Evolutionary conservation across 2,329 filamentous ascomycete species (phyloP).

Genomic region (Lomentospora prolificans): DNA sequence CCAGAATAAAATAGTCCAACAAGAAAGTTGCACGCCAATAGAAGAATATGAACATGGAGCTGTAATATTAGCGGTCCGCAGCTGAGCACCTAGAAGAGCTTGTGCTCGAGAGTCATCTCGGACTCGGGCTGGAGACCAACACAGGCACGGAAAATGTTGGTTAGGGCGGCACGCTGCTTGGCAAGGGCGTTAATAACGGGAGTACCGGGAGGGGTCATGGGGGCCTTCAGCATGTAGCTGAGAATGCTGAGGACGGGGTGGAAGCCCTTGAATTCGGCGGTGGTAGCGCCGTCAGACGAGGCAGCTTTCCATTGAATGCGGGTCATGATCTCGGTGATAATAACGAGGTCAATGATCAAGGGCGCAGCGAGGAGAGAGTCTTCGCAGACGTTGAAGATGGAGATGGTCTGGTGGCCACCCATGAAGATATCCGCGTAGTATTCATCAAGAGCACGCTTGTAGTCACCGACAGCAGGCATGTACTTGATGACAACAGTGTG

Average conservation of each 20-base stretch:
- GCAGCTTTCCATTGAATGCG: constrained; percentile 82
- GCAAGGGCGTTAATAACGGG: constrained; percentile 91
- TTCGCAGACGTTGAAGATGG: constrained; percentile 97
- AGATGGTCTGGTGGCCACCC: constrained; percentile 95
- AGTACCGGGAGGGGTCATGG: constrained; percentile 85
- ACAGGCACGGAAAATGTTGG: constrained; percentile 98
- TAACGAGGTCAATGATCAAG: constrained; percentile 90
- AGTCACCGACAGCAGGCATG: constrained; percentile 97
- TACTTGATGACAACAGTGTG: constrained; percentile 99
- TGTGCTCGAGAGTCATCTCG: constrained; percentile 98
- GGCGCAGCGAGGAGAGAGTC: constrained; percentile 94
- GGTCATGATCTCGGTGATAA: constrained; percentile 96
- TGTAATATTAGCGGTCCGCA: neutral
- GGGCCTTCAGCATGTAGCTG: constrained; percentile 98
- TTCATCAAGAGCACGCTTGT: constrained; percentile 97
- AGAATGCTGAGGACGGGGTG: constrained; percentile 94
- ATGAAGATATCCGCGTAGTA: constrained; percentile 99
- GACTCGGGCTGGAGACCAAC: constrained; percentile 94
- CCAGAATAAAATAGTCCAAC: neutral
- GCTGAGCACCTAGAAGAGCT: constrained; percentile 59
- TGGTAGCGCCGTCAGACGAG: constrained; percentile 38
- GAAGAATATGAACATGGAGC: neutral
- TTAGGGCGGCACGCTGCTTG: constrained; percentile 89
- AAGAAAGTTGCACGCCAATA: neutral
- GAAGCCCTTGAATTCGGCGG: constrained; percentile 77